phyloP scores from a whole-genome alignment of 805 yeast genomes.

The Yarrowia bubula region DNA sequence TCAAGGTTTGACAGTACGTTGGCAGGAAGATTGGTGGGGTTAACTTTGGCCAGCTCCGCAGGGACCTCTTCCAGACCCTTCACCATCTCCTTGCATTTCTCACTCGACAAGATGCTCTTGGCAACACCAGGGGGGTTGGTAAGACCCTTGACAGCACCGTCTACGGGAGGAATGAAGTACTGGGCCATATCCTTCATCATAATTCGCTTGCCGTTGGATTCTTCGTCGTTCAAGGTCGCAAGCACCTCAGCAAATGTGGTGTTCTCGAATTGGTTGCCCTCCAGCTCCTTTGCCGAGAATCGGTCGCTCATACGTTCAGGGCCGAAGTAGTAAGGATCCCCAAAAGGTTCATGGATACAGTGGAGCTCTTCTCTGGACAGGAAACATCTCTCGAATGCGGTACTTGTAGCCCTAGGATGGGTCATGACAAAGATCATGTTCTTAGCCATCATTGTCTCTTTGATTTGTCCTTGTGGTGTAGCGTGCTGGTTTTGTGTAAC shows the following conservation, averaged over 20 bases:
- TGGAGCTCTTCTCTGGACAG: slow-evolving; percentile 32
- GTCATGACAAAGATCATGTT: slow-evolving; percentile 32
- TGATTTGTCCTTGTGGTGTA: background rate
- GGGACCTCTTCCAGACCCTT: slow-evolving; percentile 12
- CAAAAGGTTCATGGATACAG: slow-evolving; percentile 36
- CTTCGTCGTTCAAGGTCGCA: slow-evolving; percentile 23
- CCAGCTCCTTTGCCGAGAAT: slow-evolving; percentile 29
- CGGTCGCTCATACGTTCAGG: slow-evolving; percentile 34
- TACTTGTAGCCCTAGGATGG: slow-evolving; percentile 36
- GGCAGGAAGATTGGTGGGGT: slow-evolving; percentile 34
- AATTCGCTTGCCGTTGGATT: slow-evolving; percentile 27
- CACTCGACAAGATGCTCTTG: background rate
- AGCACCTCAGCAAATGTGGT: slow-evolving; percentile 31
- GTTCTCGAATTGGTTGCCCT: slow-evolving; percentile 26
- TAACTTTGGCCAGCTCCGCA: background rate
- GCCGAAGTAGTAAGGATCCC: slow-evolving; percentile 36
- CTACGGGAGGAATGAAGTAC: slow-evolving; percentile 33
- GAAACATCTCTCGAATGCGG: slow-evolving; percentile 35
- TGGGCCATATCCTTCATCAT: slow-evolving; percentile 37
- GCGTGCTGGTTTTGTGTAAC: background rate
- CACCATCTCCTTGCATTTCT: background rate
- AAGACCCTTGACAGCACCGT: background rate
- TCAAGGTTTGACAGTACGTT: slow-evolving; percentile 29
- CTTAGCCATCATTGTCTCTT: slow-evolving; percentile 12
- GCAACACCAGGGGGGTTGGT: slow-evolving; percentile 8